Evolutionary conservation across 139 green algal genomes (phyloP), one percentile per base, ranked within the genome.

Genomic region (Mesotaenium endlicherianum): DNA sequence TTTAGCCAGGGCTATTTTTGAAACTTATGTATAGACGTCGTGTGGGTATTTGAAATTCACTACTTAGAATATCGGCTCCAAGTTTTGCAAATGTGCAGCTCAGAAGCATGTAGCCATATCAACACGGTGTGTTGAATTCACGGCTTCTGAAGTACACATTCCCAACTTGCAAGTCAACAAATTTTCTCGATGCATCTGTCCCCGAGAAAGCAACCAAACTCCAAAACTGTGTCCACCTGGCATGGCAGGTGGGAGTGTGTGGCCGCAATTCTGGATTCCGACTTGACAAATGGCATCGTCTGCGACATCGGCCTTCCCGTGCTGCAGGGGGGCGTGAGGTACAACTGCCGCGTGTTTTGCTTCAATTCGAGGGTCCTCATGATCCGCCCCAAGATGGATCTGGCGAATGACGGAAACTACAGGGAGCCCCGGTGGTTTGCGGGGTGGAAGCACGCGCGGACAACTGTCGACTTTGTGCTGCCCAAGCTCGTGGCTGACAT

Each of bases 341-440:
- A 98, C 93, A 98, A 98, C 86, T 97, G 94, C 91, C 92, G 95
- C 17, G 89, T 95, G 16, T 92, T 97, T 31, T 43, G 96, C 58
- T 89, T 97, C 16, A 85, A 97, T 86, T 31, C 91, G 16, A 86
- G 89, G 11, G 87, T 99, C 34, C 88, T 98, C 60, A 91, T 98
- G 38, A 93, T 99, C 39, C 90, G 96, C 1, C 96, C 96, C 64
- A 99, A 99, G 90, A 87, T 96, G 76, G 80, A 92, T 68, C 84
- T 99, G 14, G 95, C 95, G 30, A 94, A 98, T 77, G 96, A 99
- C 71, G 96, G 96, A 38, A 99, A 99, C 89, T 99, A 99, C 91
- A 88, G 90, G 42, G 90, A 92, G 78, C 39, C 68, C 53, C 57
- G 93, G 17, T 97, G 95, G 85, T 89, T 89, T n/a, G 89, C 89